Conservation (phyloP, 768 basidiomycete species). For the Trametes villosa region DNA sequence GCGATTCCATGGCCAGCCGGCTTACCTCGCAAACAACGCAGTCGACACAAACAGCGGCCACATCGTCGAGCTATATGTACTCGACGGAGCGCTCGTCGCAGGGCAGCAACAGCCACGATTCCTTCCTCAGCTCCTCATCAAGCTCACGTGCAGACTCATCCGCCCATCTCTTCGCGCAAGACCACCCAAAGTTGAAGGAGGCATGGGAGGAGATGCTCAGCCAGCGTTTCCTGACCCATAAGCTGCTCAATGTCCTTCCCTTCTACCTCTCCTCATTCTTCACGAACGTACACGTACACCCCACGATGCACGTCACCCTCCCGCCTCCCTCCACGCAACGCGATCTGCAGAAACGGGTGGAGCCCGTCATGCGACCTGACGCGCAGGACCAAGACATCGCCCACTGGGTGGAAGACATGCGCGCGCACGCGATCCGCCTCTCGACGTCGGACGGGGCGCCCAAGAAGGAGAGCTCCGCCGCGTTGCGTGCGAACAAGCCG, state of each 20-base stretch:
- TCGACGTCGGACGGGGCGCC: slow-evolving; percentile 10
- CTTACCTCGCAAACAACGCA: slow-evolving; percentile 1
- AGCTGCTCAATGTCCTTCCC: slow-evolving; percentile 61
- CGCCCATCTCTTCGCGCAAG: slow-evolving; percentile 45
- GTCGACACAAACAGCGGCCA: slow-evolving; percentile 3
- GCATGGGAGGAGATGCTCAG: slow-evolving; percentile 74
- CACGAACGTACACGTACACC: slow-evolving; percentile 52
- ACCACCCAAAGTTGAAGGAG: slow-evolving; percentile 62
- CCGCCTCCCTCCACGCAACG: slow-evolving; percentile 40
- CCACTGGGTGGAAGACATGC: slow-evolving; percentile 15
- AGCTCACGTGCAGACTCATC: slow-evolving; percentile 8
- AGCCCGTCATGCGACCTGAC: not conserved
- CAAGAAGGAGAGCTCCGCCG: not conserved
- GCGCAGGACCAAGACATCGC: not conserved
- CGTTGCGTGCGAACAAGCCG: slow-evolving; percentile 14
- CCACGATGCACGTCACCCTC: slow-evolving; percentile 54
- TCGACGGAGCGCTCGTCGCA: slow-evolving; percentile 7
- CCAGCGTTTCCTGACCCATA: slow-evolving; percentile 56
- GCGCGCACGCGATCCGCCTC: slow-evolving; percentile 1
- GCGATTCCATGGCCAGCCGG: slow-evolving; percentile 15
- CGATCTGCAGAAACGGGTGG: not conserved
- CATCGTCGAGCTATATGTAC: slow-evolving; percentile 10
- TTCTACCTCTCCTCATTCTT: slow-evolving; percentile 69
- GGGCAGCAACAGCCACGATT: slow-evolving; percentile 10
- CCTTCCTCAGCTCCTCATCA: slow-evolving; percentile 6